Base-by-base conservation (phyloP, 768 basidiomycete genomes). In the Neoboletus brunneissimus region DNA sequence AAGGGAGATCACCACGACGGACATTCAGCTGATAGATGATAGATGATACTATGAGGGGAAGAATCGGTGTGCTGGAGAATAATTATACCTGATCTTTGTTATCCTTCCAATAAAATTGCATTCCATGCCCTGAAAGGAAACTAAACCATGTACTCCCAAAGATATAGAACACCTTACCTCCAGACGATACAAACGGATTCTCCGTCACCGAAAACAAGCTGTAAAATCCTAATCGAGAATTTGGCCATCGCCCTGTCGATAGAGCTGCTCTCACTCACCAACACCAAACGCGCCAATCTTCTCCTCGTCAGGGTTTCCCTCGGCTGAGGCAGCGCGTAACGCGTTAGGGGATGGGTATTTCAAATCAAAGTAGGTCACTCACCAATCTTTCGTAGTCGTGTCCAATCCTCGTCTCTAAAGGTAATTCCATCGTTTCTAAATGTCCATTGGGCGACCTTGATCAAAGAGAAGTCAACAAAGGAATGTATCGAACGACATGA, bases 41-140 rank as follows among this genome's bases (percentile, higher is more conserved):
- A 32, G 18, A n/a, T n/a, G n/a, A n/a, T n/a, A n/a, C n/a, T 5
- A 46, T 59, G 31, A 53, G 63, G 48, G 47, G 23, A 48, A 10
- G 1, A 18, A 23, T 32, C n/a, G 13, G 1, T 22, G 9, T 3
- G n/a, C 9, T 22, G 8, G 29, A 27, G 32, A 44, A 46, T 9
- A 38, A 25, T 37, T 20, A 35, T 60, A 87, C 87, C 76, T 94
- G 92, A 66, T 94, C 92, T 64, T 89, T 91, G 64, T 88, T 89
- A 65, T 90, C 91, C 68, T 93, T 94, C 93, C 93, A 98, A 69
- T 95, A 91, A 69, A 97, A 98, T 0, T 86, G 88, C 94, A 96
- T 96, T 85, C 92, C 94, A 66, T 89, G 83, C 32, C 85, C 93
- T 81, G 67, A 58, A 48, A 60, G 25, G 40, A 57, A 31, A 25